A percentile compares a stretch with the other conserved stretches of the same genome.
phyloP scores from a whole-genome alignment of 176 grass and related monocot species.

The Oryza coarctata region DNA sequence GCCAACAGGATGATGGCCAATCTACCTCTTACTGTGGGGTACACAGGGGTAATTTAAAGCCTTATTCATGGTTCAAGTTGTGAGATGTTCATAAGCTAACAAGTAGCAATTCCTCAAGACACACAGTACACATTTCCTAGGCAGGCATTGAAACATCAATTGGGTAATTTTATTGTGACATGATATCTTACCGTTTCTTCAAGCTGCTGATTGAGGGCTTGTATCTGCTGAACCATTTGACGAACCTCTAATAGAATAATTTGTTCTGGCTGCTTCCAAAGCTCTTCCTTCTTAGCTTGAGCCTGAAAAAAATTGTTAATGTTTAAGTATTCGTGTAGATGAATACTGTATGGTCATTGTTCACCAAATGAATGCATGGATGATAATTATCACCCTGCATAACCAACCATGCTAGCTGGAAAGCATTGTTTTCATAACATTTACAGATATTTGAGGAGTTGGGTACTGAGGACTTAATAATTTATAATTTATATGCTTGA shows the following conservation, averaged over 20 bases:
- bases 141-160: constrained; percentile 14
- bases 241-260: constrained; percentile 82
- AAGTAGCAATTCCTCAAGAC: constrained; percentile 7
- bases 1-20: neutral
- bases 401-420: neutral
- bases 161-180: neutral
- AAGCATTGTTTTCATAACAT: neutral
- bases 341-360: neutral
- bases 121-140: constrained; percentile 11
- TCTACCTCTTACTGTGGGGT: neutral
- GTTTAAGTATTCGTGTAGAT: neutral
- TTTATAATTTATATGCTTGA: constrained; percentile 23
- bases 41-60: neutral
- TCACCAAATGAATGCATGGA: neutral
- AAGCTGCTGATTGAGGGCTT: constrained; percentile 75
- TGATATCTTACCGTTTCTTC: constrained; percentile 80
- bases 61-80: neutral
- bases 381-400: neutral
- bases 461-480: neutral
- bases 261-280: constrained; percentile 64
- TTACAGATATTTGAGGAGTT: neutral
- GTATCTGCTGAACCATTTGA: constrained; percentile 88
- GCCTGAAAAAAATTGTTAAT: constrained; percentile 44
- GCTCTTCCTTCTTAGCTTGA: constrained; percentile 59
- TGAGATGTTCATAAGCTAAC: neutral